Base-by-base conservation (phyloP, 495 filamentous ascomycete species). In the Amphirosellinia nigrospora region DNA sequence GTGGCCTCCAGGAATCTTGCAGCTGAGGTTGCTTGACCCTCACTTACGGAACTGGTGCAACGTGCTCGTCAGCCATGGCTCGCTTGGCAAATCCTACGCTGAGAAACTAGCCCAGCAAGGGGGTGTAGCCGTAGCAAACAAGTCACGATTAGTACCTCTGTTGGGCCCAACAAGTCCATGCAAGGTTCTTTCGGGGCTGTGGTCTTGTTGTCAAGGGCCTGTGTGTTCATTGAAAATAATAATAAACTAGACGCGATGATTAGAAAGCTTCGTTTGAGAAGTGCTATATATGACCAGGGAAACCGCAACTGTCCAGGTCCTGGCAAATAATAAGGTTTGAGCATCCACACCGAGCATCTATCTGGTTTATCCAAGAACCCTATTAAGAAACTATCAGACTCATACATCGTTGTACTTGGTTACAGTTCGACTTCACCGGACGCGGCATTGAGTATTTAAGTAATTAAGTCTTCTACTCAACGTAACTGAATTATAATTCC, bases 121-220 rank as follows among this genome's bases (percentile, higher is more conserved):
- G 58, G 58, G 58, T 39, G 58, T 61, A 61, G 36, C 34, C 21
- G 58, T 61, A 61, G 21, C 26, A 16, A 23, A 4, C 5, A 53
- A 2, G 50, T 53, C 28, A 16, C 50, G 6, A 53, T 11, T 6
- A 28, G 50, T 53, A 53, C 50, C 45, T 34, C 19, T 61, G n/a
- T 41, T 41, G 39, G 58, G 58, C 16, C 50, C 43, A 48, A 45
- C 39, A 67, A 48, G 16, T 34, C 30, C 32, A 61, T 68, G 66
- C 66, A 68, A 45, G 66, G 66, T 68, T 46, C 66, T 68, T 68
- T 60, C 43, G 65, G 56, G 65, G 66, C 66, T 68, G 66, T 68
- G 65, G 28, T 36, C n/a, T 60, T 34, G 32, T 30, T 26, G 13
- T 66, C 26, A 67, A 67, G 64, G 50, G 38, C 52, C 50, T 38